Evolutionary conservation across 169 alveolate species (phyloP), one percentile per base, ranked within the genome.

Genomic region (Sarcocystis neurona): DNA sequence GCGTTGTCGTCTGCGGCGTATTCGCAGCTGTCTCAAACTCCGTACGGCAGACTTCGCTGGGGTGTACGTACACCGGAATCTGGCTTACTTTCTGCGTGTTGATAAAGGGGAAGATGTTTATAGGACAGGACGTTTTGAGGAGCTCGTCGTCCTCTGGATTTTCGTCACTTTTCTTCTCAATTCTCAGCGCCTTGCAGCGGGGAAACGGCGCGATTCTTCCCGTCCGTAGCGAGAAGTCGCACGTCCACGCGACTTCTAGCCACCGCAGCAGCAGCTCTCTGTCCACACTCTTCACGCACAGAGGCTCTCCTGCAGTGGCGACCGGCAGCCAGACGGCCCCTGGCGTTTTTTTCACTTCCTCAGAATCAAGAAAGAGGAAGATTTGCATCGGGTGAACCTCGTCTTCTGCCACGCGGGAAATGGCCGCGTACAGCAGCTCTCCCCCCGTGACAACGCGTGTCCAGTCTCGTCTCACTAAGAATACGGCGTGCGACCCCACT

Each of bases 401-500:
- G 68, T 77, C 85, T 39, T 43, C 60, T 27, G 47, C 85, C n/a
- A 77, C 68, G 3, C n/a, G 12, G 50, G n/a, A 27, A 47, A 77
- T 46, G 63, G n/a, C 10, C n/a, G 70, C 41, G 70, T 46, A 47
- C 2, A 77, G 60, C n/a, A 77, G 8, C 85, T 77, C 85, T 15
- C 85, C 85, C 3, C 85, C 85, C 30, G 85, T 46, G 37, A 77
- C 23, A 5, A 77, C 46, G 60, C 85, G 60, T 44, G 68, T 30
- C 70, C 60, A 47, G 46, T 77, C 85, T 43, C 85, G 60, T 27
- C 68, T 1, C 46, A 77, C 60, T 32, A 77, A 46, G 30, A 77
- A 77, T 41, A 77, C 70, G 37, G 85, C 85, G 43, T 77, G 70
- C 41, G 85, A 37, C 41, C 85, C 85, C 46, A 77, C 68, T 5